Base-by-base conservation (phyloP, 2,329 filamentous ascomycete genomes). In the Zymoseptoria ardabiliae region DNA sequence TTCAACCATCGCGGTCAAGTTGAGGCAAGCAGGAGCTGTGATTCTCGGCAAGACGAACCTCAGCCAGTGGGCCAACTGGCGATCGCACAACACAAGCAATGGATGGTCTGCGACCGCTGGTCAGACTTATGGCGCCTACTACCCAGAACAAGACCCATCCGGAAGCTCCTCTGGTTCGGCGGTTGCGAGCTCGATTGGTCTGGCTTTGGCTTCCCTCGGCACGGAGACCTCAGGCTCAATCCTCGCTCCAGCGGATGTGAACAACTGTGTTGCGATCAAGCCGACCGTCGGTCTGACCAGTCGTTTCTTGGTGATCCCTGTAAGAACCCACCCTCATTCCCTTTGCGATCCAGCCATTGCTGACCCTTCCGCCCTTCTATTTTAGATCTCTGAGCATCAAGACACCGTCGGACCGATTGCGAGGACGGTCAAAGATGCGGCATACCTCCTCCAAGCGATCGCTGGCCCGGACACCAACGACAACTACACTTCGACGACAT, bases 31-130 rank as follows among this genome's bases (percentile, higher is more conserved):
- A 1, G 86, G 86, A 2, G 82, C 79, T 1, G 76, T 89, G 50
- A 81, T 89, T 50, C 76, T 90, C 0, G 87, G 86, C 53, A 89
- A 89, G 72, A 75, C 84, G 0, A 86, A 85, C 58, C 69, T 89
- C 25, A 84, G 79, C 1, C 81, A 89, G 68, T 89, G 85, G 84
- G 83, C 83, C 2, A 85, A 86, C 64, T 85, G 76, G 57, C 77
- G 87, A 9, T 83, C 81, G 3, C 69, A 68, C 9, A 87, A 85
- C 65, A 77, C 76, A 4, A 81, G 75, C 10, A 83, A 83, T 58
- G 86, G 86, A 4, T 89, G 86, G 86, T 84, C 81, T 52, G 81
- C 85, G 0, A 77, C 83, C 60, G 84, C 84, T 7, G 86, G 85
- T 0, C 86, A 89, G 68, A 81, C 80, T 0, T 77, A 79, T 35